phyloP scores from a whole-genome alignment of 1,284 basidiomycete genomes.

The Boletellus deceptivus region DNA sequence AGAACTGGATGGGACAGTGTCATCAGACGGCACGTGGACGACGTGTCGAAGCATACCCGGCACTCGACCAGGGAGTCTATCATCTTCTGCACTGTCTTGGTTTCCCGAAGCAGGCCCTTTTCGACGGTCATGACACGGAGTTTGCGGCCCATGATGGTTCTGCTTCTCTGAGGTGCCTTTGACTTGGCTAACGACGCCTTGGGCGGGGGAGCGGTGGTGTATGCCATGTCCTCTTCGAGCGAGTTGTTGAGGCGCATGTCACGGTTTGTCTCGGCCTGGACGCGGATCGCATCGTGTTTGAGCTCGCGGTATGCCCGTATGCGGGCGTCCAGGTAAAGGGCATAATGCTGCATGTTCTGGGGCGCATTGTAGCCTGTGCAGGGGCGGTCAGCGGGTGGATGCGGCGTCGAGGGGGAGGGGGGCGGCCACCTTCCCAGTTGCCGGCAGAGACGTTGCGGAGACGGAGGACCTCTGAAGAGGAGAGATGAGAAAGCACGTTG shows the following conservation, averaged over 20 bases:
- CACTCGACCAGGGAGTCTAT: conserved; percentile 87
- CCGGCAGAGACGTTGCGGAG: conserved; percentile 74
- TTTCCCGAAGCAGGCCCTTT: conserved; percentile 92
- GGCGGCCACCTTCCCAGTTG: conserved; percentile 73
- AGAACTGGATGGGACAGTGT: conserved; percentile 61
- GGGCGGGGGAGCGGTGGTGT: conserved; percentile 27
- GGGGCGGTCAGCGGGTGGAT: conserved; percentile 4
- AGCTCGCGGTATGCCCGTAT: conserved; percentile 90
- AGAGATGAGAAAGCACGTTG: conserved; percentile 82
- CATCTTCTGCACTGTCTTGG: conserved; percentile 86
- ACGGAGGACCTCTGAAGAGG: conserved; percentile 74
- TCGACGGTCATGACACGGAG: conserved; percentile 92
- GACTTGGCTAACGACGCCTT: conserved; percentile 30
- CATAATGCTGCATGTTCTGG: conserved; percentile 85
- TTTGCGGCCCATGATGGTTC: conserved; percentile 79
- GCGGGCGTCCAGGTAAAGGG: conserved; percentile 85
- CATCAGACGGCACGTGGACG: background rate
- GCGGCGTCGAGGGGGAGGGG: background rate
- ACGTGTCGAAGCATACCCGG: conserved; percentile 50
- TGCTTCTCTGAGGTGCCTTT: conserved; percentile 54
- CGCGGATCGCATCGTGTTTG: conserved; percentile 90
- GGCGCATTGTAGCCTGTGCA: conserved; percentile 77
- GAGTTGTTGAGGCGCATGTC: conserved; percentile 67
- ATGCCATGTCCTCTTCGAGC: conserved; percentile 53
- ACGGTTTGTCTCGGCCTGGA: conserved; percentile 87